These are phyloP conservation scores for barley (Hordeum vulgare) DNA, from an alignment of 176 grass and related monocot genomes.

Conservation along the genomic window DNA sequence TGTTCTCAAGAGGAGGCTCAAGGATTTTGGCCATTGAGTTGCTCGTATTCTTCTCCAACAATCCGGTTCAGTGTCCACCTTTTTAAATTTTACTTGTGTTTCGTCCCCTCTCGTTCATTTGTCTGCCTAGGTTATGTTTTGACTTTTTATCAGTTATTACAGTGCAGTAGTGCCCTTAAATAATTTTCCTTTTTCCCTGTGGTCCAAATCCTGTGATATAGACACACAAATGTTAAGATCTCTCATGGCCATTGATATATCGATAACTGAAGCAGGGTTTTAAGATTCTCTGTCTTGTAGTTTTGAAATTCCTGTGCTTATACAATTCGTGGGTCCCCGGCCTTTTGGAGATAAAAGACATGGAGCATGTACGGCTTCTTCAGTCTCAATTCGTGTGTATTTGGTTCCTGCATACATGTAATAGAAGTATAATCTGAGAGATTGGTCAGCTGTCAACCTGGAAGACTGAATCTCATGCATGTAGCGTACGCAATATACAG, in stretches of 20 bases:
- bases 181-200: neutral
- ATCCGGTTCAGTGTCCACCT: neutral
- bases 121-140: neutral
- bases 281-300: neutral
- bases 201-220: neutral
- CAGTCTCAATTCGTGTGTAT: neutral
- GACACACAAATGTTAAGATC: neutral
- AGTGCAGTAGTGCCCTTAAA: neutral
- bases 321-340: neutral
- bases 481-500: too few species aligned
- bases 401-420: neutral
- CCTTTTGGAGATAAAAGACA: too few species aligned
- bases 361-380: neutral
- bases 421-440: too few species aligned
- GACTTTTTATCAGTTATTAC: neutral
- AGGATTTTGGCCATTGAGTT: neutral
- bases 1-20: constrained; percentile 67
- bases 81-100: neutral
- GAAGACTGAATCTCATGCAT: neutral
- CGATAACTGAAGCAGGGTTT: neutral
- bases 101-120: neutral
- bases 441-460: too few species aligned
- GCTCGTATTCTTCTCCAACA: neutral
- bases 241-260: neutral
- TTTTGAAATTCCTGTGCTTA: too few species aligned